Base-by-base conservation (phyloP, 257 asterid species). In the Osmanthus fragrans region DNA sequence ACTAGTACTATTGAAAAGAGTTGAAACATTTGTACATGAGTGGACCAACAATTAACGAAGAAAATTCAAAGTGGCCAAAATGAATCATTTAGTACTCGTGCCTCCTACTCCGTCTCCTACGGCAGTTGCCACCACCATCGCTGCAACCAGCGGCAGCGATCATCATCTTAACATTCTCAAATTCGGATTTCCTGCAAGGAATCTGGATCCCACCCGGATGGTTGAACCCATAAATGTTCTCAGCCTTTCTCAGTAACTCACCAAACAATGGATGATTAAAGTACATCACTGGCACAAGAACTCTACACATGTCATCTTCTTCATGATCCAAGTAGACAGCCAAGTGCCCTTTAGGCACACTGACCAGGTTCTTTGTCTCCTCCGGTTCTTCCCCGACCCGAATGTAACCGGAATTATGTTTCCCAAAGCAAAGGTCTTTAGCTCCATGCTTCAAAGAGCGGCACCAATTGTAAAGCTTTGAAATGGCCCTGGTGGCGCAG, bases 171-270 rank as follows among this genome's bases (percentile, higher is more conserved):
- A 92, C 86, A 68, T 74, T 73, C 71, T 92, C 96, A 25, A 92
- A 82, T 49, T 86, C 82, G 37, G 97, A 84, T 79, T 42, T 85
- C 23, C 73, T 90, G 36, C 97, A 92, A 4, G 97, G 96, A 65
- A 92, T 88, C 83, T 92, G 96, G 81, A 92, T 86, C 82, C 94
- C 89, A 40, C 97, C 91, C 5, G 82, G 70, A 27, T 90, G 90
- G 54, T 92, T 56, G 68, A 86, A 90, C 64, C 92, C 97, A 74
- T 87, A 80, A 42, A 86, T 86, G 74, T 82, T 79, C 73, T 92
- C 97, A 33, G 97, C 88, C 47, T 87, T 88, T 30, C 75, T 79
- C 73, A 92, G 70, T 78, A 92, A 70, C 25, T 87, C 90, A 18
- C 83, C 84, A 83, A 92, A 92, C 72, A 90, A 69, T 0, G 96